These are phyloP conservation scores for Neospermospora avenae DNA, from an alignment of 2,329 filamentous ascomycete genomes.

Conservation along the genomic window DNA sequence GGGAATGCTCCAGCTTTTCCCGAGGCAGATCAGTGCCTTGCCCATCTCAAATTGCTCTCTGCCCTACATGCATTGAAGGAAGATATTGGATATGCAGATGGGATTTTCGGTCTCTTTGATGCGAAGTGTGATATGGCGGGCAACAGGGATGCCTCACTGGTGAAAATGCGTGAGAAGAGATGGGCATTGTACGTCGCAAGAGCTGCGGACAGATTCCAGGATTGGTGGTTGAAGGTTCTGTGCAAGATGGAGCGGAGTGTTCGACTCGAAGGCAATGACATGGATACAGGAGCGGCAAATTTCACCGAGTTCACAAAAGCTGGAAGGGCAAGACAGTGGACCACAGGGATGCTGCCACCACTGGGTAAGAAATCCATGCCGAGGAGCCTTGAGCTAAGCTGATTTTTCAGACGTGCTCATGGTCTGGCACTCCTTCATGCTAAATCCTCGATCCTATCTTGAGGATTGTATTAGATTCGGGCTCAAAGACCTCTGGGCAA, in stretches of 20 bases:
- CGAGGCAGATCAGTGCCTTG: constrained; percentile 57
- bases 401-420: constrained; percentile 61
- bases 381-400: constrained; percentile 18
- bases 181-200: constrained; percentile 69
- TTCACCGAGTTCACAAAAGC: constrained; percentile 20
- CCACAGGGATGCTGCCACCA: constrained; percentile 49
- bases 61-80: constrained; percentile 66
- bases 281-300: constrained; percentile 18
- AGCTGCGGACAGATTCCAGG: constrained; percentile 64
- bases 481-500: constrained; percentile 53
- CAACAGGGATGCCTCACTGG: constrained; percentile 42
- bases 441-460: constrained; percentile 71
- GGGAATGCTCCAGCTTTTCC: constrained; percentile 36
- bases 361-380: constrained; percentile 56
- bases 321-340: constrained; percentile 35
- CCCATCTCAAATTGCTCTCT: constrained; percentile 70
- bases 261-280: constrained; percentile 25
- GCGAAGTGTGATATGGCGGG: constrained; percentile 34
- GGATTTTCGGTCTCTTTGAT: constrained; percentile 63
- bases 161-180: constrained; percentile 64
- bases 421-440: constrained; percentile 77
- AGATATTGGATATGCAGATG: constrained; percentile 61
- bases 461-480: constrained; percentile 67
- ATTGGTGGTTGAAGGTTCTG: constrained; percentile 55
- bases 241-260: constrained; percentile 23